Evolutionary conservation across 345 rosid species (phyloP), one percentile per base, ranked within the genome.

Genomic region (Gossypium arboreum): DNA sequence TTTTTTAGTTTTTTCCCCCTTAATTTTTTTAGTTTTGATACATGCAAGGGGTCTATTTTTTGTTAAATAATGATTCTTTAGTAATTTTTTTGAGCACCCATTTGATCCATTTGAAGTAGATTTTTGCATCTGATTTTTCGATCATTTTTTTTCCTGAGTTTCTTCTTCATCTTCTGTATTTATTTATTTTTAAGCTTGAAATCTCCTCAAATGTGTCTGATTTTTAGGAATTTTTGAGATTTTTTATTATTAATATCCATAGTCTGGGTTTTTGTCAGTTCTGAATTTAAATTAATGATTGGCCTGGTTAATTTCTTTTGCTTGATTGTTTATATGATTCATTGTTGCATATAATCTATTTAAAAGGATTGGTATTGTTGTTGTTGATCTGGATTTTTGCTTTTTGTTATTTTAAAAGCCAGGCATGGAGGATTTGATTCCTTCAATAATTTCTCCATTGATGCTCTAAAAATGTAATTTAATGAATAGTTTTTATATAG

Each of bases 51-150:
- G 48, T 16, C 29, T 63, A 13, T 48, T 39, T 52, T 68, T 29
- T 17, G n/a, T 52, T 27, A 12, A 63, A 74, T 16, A 20, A 39
- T 64, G 77, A 39, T 79, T 43, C 45, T 60, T 45, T 59, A 16
- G n/a, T 20, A 29, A 3, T 25, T 60, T 51, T 15, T 51, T 72
- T 41, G 43, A 44, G 58, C 47, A 73, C 69, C 68, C 59, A 45
- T 73, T 70, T 57, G 78, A 63, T 71, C 67, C 78, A 79, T 63
- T 74, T 61, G 48, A 61, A 18, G 76, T n/a, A 61, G 17, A 41
- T 69, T 64, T 48, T 71, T 43, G 55, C 55, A 57, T 58, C 73
- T 73, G 65, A 72, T 71, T 64, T 39, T 74, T 34, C 41, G 51
- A 61, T 75, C 78, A 12, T 25, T 29, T 9, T 4, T 44, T 27